phyloP scores from a whole-genome alignment of 2,329 filamentous ascomycete genomes.

The Tricladium varicosporioides region DNA sequence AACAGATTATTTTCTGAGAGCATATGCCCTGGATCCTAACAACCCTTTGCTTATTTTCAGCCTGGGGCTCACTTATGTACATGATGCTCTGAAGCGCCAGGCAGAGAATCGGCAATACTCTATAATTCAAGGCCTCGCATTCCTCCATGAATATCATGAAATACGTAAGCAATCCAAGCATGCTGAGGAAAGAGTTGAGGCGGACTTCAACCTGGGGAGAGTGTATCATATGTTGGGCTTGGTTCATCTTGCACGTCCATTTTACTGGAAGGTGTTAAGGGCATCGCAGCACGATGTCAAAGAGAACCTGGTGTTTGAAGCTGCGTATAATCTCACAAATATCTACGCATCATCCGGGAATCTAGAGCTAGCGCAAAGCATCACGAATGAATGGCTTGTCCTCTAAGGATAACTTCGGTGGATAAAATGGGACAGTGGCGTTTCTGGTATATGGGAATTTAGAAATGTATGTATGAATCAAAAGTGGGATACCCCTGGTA shows the following conservation, averaged over 20 bases:
- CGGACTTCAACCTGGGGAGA: conserved; percentile 76
- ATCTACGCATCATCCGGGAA: conserved; percentile 67
- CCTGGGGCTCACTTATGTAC: conserved; percentile 81
- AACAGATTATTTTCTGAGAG: conserved; percentile 79
- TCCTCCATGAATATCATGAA: conserved; percentile 73
- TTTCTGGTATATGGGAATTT: too few species aligned
- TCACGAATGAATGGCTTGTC: conserved; percentile 59
- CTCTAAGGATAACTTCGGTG: conserved; percentile 18
- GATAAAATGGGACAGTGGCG: too few species aligned
- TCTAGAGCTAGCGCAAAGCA: conserved; percentile 52
- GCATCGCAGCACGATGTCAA: conserved; percentile 25
- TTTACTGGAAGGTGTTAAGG: conserved; percentile 57
- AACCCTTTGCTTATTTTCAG: conserved; percentile 80
- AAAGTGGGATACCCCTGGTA: too few species aligned
- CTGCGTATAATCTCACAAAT: conserved; percentile 71
- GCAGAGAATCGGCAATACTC: conserved; percentile 87
- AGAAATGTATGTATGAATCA: too few species aligned
- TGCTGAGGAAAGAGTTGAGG: conserved; percentile 62
- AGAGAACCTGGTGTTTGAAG: conserved; percentile 65
- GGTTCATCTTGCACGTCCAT: conserved; percentile 67
- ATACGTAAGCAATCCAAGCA: conserved; percentile 43
- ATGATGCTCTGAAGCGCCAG: conserved; percentile 86
- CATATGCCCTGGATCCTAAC: conserved; percentile 68
- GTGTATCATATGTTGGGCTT: conserved; percentile 76
- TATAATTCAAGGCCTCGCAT: conserved; percentile 79